phyloP scores from a whole-genome alignment of 441 rosid species.

The Eruca vesicaria region DNA sequence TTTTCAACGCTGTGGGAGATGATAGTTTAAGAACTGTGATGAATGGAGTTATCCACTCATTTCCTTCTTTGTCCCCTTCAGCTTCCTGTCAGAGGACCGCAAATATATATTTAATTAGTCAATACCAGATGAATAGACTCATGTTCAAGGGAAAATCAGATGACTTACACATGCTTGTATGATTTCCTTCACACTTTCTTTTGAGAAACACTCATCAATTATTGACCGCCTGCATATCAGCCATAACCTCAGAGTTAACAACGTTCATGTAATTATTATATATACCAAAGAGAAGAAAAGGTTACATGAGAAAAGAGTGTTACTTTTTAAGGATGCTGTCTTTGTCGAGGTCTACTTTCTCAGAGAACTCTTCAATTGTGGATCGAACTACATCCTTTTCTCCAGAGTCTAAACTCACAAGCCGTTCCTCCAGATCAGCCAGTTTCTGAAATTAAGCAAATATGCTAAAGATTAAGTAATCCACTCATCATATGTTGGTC shows the following conservation, averaged over 20 bases:
- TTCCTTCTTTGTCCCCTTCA: conserved; percentile 71
- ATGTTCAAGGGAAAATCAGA: neutral
- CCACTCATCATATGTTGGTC: too few species aligned
- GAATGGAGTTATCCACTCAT: conserved; percentile 71
- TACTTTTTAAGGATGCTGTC: conserved; percentile 78
- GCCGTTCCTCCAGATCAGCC: conserved; percentile 67
- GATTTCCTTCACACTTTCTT: conserved; percentile 63
- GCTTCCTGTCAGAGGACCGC: conserved; percentile 48
- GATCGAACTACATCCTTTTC: conserved; percentile 53
- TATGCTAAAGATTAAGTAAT: conserved; percentile 3
- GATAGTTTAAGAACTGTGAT: conserved; percentile 77
- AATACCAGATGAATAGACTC: neutral
- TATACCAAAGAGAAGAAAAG: neutral
- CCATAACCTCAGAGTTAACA: neutral
- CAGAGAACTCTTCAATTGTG: conserved; percentile 68
- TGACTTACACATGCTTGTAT: conserved; percentile 70
- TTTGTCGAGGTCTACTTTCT: conserved; percentile 57
- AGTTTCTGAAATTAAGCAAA: conserved; percentile 51
- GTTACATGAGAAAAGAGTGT: neutral
- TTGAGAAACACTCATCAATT: conserved; percentile 75
- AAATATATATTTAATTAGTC: neutral
- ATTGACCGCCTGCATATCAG: conserved; percentile 55
- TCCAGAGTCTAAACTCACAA: conserved; percentile 69
- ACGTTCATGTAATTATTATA: too few species aligned
- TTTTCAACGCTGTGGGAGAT: conserved; percentile 76